Percentiles rank a stretch among this genome's conserved stretches.
Conservation (phyloP, 768 basidiomycete genomes). For the Naganishia vaughanmartiniae region DNA sequence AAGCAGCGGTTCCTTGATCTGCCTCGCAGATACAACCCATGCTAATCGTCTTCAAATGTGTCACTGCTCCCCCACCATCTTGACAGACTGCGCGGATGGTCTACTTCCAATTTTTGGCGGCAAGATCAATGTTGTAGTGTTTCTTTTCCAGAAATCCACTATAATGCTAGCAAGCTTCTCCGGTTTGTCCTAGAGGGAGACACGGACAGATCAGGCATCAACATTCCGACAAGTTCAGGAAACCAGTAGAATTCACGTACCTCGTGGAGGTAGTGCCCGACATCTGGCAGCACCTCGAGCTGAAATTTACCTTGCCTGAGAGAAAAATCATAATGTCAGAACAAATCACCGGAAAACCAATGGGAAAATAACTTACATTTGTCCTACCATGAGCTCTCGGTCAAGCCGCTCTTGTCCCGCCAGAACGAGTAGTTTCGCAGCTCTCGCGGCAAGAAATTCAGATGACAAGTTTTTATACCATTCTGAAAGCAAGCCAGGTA, state of each 20-base stretch:
- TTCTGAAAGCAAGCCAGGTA: slow-evolving; percentile 55
- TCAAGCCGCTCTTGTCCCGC: slow-evolving; percentile 93
- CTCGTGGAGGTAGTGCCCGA: slow-evolving; percentile 94
- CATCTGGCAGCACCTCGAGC: slow-evolving; percentile 76
- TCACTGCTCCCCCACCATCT: slow-evolving; percentile 32
- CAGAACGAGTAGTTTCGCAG: slow-evolving; percentile 81
- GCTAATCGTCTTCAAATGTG: no score
- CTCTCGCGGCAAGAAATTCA: slow-evolving; percentile 71
- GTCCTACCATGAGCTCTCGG: slow-evolving; percentile 88
- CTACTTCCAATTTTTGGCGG: slow-evolving; percentile 44
- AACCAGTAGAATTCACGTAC: slow-evolving; percentile 54
- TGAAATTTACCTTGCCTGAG: slow-evolving; percentile 74
- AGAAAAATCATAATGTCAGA: not conserved
- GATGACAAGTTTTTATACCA: slow-evolving; percentile 84
- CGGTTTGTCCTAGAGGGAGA: slow-evolving; percentile 71
- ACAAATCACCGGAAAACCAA: not conserved
- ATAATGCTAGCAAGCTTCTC: slow-evolving; percentile 72
- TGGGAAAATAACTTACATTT: slow-evolving; percentile 67
- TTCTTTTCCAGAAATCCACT: slow-evolving; percentile 85
- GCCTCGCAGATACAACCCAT: no score
- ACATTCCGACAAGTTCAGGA: not conserved
- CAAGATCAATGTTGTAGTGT: slow-evolving; percentile 53
- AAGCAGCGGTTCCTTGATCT: no score
- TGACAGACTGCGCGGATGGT: slow-evolving; percentile 13
- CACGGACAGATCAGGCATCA: not conserved